phyloP scores from a whole-genome alignment of 495 filamentous ascomycete genomes.

The Hypoxylon rickii region DNA sequence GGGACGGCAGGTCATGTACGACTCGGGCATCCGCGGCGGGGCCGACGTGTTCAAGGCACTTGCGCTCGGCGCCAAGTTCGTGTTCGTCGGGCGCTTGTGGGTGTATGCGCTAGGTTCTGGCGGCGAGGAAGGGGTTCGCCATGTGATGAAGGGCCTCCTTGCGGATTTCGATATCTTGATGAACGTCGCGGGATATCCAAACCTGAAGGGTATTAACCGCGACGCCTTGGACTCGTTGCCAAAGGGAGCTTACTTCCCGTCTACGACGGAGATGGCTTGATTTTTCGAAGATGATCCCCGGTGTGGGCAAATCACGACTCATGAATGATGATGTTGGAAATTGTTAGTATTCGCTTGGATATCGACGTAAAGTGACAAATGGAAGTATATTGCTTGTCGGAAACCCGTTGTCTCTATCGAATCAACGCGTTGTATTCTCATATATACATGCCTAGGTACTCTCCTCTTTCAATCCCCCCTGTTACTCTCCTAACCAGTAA shows the following conservation, averaged over 20 bases:
- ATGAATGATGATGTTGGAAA: too few species aligned
- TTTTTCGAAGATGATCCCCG: not conserved
- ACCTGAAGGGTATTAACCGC: slow-evolving; percentile 57
- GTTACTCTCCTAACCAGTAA: slow-evolving; percentile 37
- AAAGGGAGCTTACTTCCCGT: slow-evolving; percentile 32
- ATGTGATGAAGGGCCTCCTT: slow-evolving; percentile 67
- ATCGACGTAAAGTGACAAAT: too few species aligned
- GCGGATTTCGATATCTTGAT: slow-evolving; percentile 71
- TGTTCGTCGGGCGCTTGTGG: slow-evolving; percentile 66
- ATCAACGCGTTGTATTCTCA: too few species aligned
- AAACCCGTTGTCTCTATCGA: slow-evolving; percentile 16
- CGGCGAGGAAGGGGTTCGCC: slow-evolving; percentile 64
- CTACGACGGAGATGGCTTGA: slow-evolving; percentile 27
- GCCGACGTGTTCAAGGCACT: slow-evolving; percentile 67
- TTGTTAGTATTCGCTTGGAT: too few species aligned
- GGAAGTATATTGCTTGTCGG: slow-evolving; percentile 13
- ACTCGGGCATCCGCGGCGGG: slow-evolving; percentile 62
- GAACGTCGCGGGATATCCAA: slow-evolving; percentile 64
- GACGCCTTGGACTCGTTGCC: slow-evolving; percentile 44
- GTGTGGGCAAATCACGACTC: too few species aligned
- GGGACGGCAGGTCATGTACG: slow-evolving; percentile 64
- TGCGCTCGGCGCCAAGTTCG: slow-evolving; percentile 66
- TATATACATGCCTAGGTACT: too few species aligned
- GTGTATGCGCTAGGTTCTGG: slow-evolving; percentile 64
- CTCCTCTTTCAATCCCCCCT: not conserved